Evolutionary conservation across 371 early-diverging fungal species (phyloP).

Genomic region (Coemansia linderi): DNA sequence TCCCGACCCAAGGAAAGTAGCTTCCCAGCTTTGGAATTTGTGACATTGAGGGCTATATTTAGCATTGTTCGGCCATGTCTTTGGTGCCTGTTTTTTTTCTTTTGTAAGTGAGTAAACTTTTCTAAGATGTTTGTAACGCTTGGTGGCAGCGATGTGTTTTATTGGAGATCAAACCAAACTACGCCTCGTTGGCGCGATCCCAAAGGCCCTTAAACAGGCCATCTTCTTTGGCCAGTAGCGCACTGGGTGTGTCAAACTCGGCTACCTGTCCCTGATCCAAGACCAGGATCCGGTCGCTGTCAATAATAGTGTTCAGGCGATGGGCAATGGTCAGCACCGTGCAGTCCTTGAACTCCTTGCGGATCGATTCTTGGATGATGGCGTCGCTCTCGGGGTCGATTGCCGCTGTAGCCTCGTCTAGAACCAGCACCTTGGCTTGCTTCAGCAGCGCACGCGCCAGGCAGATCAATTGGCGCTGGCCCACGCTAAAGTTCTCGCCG

Average conservation of each 20-base stretch:
- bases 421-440: slow-evolving; percentile 68
- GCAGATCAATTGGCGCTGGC: slow-evolving; percentile 86
- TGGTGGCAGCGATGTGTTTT: not conserved
- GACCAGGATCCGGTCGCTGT: slow-evolving; percentile 82
- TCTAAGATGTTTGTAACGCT: not conserved
- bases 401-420: slow-evolving; percentile 93
- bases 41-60: not conserved
- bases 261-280: slow-evolving; percentile 76
- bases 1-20: slow-evolving; percentile 15
- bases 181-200: not conserved
- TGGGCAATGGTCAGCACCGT: slow-evolving; percentile 95
- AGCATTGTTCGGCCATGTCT: not conserved
- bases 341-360: slow-evolving; percentile 81
- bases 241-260: slow-evolving; percentile 77
- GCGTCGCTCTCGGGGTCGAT: slow-evolving; percentile 83
- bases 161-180: not conserved
- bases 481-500: slow-evolving; percentile 88
- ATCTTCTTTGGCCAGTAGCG: slow-evolving; percentile 62
- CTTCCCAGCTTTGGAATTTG: not conserved
- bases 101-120: not conserved
- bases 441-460: slow-evolving; percentile 82
- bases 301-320: slow-evolving; percentile 87
- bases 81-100: not conserved
- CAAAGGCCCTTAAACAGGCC: slow-evolving; percentile 59
- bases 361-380: slow-evolving; percentile 87